phyloP scores from a whole-genome alignment of 176 grass and related monocot species.

The Oryza rufipogon region DNA sequence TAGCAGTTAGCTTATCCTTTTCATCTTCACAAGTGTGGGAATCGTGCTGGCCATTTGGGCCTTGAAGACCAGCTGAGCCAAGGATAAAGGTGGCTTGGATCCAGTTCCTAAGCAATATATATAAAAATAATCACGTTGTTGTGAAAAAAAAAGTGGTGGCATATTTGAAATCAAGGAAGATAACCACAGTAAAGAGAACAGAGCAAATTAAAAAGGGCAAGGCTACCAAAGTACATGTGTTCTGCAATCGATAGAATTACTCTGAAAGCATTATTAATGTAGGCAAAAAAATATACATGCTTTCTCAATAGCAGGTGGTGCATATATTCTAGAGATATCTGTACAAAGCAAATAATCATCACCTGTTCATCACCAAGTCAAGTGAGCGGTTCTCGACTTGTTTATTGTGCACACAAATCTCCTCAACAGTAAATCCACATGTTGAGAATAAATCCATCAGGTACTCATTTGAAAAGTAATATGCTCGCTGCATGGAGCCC shows the following conservation, averaged over 20 bases:
- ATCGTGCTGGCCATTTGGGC: constrained; percentile 29
- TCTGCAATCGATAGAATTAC: background rate
- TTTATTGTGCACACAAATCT: constrained; percentile 82
- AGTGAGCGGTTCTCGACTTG: constrained; percentile 89
- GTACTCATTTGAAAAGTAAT: constrained; percentile 84
- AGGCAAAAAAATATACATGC: background rate
- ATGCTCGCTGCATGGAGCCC: constrained; percentile 68
- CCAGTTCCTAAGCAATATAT: constrained; percentile 65
- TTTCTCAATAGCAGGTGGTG: background rate
- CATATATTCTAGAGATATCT: background rate
- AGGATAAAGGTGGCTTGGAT: constrained; percentile 84
- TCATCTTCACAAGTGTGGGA: constrained; percentile 41
- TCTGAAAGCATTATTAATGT: background rate
- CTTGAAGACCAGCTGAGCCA: constrained; percentile 26
- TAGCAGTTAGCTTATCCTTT: constrained; percentile 33
- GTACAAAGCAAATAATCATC: background rate
- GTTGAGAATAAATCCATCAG: constrained; percentile 64
- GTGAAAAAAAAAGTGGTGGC: background rate
- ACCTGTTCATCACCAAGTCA: constrained; percentile 97
- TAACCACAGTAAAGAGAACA: background rate
- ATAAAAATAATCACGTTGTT: constrained; percentile 13
- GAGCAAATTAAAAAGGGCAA: background rate
- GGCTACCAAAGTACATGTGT: background rate
- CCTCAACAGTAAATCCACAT: constrained; percentile 71
- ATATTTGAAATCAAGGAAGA: constrained; percentile 20